These are phyloP conservation scores for Apophysomyces variabilis DNA, from an alignment of 371 early-diverging fungal species.

Conservation along the genomic window DNA sequence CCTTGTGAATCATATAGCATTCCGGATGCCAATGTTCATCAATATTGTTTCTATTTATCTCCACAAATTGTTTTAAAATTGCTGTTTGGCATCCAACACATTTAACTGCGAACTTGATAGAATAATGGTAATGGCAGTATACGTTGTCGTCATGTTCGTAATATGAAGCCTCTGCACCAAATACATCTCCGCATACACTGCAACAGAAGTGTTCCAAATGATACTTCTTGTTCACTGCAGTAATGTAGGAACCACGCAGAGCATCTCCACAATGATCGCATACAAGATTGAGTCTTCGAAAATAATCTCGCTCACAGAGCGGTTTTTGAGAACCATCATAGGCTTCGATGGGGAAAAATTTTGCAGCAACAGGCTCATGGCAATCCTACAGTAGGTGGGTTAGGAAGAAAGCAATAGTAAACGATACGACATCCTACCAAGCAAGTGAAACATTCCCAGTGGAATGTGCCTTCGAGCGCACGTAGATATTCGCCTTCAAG, in stretches of 20 bases:
- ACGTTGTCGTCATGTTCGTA: constrained; percentile 92
- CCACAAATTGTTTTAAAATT: constrained; percentile 94
- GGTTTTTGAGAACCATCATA: constrained; percentile 65
- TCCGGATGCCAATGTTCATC: constrained; percentile 98
- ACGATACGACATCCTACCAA: constrained; percentile 56
- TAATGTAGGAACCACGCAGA: constrained; percentile 90
- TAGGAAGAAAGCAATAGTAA: background rate
- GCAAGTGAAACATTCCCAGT: constrained; percentile 90
- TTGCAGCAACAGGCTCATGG: constrained; percentile 79
- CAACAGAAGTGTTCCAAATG: constrained; percentile 97
- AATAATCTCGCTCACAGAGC: constrained; percentile 88
- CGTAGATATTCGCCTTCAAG: constrained; percentile 81
- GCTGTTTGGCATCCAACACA: constrained; percentile 95
- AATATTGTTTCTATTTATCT: constrained; percentile 80
- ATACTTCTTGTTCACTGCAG: constrained; percentile 90
- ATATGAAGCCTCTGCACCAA: constrained; percentile 94
- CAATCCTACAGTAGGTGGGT: constrained; percentile 67
- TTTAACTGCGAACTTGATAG: constrained; percentile 78
- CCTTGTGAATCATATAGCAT: constrained; percentile 98
- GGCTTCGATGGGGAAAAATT: constrained; percentile 82
- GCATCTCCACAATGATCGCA: constrained; percentile 92
- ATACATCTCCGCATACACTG: constrained; percentile 88
- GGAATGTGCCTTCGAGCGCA: constrained; percentile 80
- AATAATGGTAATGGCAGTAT: constrained; percentile 95
- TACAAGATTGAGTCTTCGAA: constrained; percentile 79